These are phyloP conservation scores for Durusdinium trenchii DNA, from an alignment of 73 alveolate genomes.

Conservation along the genomic window DNA sequence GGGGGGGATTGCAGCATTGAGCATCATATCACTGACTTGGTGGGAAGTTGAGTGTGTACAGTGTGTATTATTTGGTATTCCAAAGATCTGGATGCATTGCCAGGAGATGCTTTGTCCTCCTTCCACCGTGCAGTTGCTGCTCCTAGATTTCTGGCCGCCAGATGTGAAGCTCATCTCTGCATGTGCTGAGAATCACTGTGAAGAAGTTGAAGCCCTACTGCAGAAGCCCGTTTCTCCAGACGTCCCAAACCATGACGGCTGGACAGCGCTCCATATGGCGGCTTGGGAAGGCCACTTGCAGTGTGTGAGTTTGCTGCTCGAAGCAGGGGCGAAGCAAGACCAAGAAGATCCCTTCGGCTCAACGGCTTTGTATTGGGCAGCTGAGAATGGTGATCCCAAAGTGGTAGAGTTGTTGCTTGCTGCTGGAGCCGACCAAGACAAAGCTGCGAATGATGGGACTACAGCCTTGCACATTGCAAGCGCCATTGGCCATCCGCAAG, in stretches of 20 bases:
- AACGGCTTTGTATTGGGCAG: constrained; percentile 14
- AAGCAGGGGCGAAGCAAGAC: constrained; percentile 32
- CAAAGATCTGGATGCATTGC: too few species aligned
- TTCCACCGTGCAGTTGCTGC: too few species aligned
- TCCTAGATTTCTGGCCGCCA: constrained; percentile 29
- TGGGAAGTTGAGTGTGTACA: too few species aligned
- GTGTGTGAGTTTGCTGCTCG: constrained; percentile 39
- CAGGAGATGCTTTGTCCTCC: too few species aligned
- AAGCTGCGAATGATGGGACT: too few species aligned
- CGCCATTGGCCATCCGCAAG: too few species aligned
- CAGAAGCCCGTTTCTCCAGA: constrained; percentile 22
- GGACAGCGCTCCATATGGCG: constrained; percentile 22
- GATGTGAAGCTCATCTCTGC: constrained; percentile 11
- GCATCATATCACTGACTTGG: too few species aligned
- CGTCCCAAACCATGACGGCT: constrained; percentile 33
- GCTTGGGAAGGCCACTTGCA: constrained; percentile 23
- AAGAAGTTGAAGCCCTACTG: constrained; percentile 8
- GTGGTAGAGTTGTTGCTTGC: too few species aligned
- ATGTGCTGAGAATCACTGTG: constrained; percentile 23
- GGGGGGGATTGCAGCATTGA: too few species aligned
- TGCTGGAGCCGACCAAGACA: too few species aligned
- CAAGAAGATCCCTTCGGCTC: constrained; percentile 17
- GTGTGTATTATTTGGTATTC: too few species aligned
- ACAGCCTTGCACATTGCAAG: too few species aligned
- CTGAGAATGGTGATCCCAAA: constrained; percentile 37